A percentile compares a stretch with the other conserved stretches of the same genome.
phyloP scores from a whole-genome alignment of 164 flowering plant species.

The Tetrastigma voinierianum region DNA sequence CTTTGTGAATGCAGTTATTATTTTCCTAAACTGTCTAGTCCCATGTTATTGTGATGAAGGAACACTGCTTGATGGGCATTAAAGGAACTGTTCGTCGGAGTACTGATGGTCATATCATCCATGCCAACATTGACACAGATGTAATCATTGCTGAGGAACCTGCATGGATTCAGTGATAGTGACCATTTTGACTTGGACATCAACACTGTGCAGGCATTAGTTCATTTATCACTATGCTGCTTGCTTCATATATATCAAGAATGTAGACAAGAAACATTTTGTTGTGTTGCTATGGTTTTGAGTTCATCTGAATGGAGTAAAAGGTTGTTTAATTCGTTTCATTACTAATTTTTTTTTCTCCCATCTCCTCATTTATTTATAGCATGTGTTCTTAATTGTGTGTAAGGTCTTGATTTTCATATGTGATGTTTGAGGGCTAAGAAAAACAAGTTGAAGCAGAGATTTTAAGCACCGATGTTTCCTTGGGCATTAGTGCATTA shows the following conservation, averaged over 20 bases:
- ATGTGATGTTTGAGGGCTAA: too few species aligned
- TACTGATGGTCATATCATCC: constrained; percentile 98
- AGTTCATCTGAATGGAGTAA: too few species aligned
- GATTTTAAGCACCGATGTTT: too few species aligned
- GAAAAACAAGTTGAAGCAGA: too few species aligned
- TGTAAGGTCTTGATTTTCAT: too few species aligned
- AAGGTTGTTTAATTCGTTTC: too few species aligned
- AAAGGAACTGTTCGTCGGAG: constrained; percentile 99
- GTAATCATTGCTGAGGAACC: constrained; percentile 99
- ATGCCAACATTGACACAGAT: constrained; percentile 99
- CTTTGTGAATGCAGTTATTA: neutral
- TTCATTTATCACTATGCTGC: neutral
- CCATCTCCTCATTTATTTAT: too few species aligned
- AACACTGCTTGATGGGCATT: constrained; percentile 99
- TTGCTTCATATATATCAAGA: neutral
- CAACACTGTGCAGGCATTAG: neutral
- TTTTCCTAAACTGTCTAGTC: constrained; percentile 1
- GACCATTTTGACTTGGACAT: neutral
- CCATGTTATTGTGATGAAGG: constrained; percentile 47
- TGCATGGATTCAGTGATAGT: constrained; percentile 70
- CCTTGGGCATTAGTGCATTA: too few species aligned
- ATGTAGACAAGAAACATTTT: neutral
- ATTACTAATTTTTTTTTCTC: too few species aligned
- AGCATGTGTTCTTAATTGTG: too few species aligned
- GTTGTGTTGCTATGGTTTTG: neutral